Conservation (phyloP, 495 filamentous ascomycete species). For the Xylaria curta region DNA sequence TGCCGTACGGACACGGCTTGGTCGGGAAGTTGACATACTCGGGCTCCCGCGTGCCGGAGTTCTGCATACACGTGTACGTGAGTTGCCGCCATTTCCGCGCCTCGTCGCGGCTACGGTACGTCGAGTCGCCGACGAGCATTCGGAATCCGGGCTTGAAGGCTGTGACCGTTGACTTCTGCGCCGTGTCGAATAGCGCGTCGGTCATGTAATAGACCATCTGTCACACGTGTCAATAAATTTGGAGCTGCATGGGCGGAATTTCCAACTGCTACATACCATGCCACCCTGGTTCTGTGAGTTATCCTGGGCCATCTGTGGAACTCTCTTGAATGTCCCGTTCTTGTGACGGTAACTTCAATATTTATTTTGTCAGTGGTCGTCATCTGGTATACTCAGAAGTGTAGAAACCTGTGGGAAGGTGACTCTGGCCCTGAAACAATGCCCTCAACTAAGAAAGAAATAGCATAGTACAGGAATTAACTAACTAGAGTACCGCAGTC, state of each 20-base stretch:
- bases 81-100: constrained; percentile 46
- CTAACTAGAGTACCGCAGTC: constrained; percentile 48
- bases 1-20: constrained; percentile 44
- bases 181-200: constrained; percentile 53
- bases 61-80: constrained; percentile 49
- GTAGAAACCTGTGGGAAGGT: neutral
- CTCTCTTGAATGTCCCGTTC: constrained; percentile 48
- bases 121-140: constrained; percentile 49
- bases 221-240: neutral
- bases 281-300: constrained; percentile 50
- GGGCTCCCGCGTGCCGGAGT: constrained; percentile 40
- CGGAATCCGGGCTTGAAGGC: constrained; percentile 57
- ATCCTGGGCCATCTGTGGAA: constrained; percentile 50
- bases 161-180: constrained; percentile 51
- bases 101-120: constrained; percentile 40
- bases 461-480: neutral
- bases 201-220: constrained; percentile 59
- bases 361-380: neutral
- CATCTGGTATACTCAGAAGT: neutral
- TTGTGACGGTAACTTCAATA: constrained; percentile 37
- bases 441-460: neutral
- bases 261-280: constrained; percentile 33
- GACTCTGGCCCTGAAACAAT: neutral
- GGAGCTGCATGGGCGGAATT: neutral
- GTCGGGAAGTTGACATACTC: constrained; percentile 44